phyloP scores from a whole-genome alignment of 768 basidiomycete species.

The Psilocybe cubensis region DNA sequence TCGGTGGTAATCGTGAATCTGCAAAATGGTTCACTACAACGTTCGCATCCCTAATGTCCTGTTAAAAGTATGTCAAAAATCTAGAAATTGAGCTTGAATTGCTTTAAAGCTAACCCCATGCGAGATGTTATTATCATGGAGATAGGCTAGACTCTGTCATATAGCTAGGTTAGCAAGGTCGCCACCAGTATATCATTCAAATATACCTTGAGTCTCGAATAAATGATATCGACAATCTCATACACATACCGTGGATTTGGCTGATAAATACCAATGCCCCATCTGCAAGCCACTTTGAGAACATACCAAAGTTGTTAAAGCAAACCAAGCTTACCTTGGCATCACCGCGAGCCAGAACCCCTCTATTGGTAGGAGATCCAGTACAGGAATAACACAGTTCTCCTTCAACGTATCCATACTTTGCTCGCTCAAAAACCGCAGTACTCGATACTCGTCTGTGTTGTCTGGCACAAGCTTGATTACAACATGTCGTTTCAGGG shows the following conservation, averaged over 20 bases:
- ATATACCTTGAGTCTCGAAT: slow-evolving; percentile 17
- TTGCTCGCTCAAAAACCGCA: slow-evolving; percentile 20
- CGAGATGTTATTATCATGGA: slow-evolving; percentile 23
- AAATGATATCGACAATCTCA: slow-evolving; percentile 17
- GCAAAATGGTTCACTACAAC: slow-evolving; percentile 21
- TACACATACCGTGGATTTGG: background rate
- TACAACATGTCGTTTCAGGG: slow-evolving; percentile 22
- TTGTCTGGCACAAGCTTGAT: background rate
- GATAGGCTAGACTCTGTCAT: slow-evolving; percentile 16
- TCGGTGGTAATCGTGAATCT: background rate
- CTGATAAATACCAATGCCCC: slow-evolving; percentile 1
- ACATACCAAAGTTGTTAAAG: background rate
- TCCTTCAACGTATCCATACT: background rate
- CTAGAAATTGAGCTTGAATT: background rate
- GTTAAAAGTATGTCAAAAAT: background rate
- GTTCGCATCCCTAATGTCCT: slow-evolving; percentile 15
- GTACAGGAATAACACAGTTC: slow-evolving; percentile 20
- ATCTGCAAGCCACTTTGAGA: slow-evolving; percentile 8
- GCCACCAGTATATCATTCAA: background rate
- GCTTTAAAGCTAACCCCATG: slow-evolving; percentile 14
- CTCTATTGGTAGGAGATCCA: slow-evolving; percentile 24
- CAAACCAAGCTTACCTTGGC: slow-evolving; percentile 23
- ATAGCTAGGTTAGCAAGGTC: background rate
- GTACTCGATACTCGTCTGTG: slow-evolving; percentile 23
- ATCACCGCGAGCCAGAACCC: slow-evolving; percentile 30